These are phyloP conservation scores for Parachaetomium inaequale DNA, from an alignment of 495 filamentous ascomycete genomes.

Conservation along the genomic window DNA sequence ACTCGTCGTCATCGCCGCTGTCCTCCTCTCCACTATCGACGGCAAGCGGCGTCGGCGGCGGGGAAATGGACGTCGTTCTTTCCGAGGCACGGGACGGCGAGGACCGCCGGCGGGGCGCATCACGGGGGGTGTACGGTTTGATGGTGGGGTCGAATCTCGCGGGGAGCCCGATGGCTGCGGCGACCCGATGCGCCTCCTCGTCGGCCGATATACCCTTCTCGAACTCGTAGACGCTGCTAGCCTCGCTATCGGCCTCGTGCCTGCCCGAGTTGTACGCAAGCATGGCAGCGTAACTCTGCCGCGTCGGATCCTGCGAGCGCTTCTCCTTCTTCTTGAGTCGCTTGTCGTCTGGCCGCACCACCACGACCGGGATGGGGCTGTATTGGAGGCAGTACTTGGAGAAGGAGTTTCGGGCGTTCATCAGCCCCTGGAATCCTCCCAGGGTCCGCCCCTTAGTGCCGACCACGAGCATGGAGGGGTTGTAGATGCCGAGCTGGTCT, in stretches of 20 bases:
- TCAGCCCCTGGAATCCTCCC: constrained; percentile 83
- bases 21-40: constrained; percentile 48
- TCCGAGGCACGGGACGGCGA: constrained; percentile 29
- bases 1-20: constrained; percentile 46
- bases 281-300: constrained; percentile 78
- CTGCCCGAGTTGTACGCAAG: constrained; percentile 61
- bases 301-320: constrained; percentile 70
- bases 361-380: constrained; percentile 94
- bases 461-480: constrained; percentile 92
- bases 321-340: constrained; percentile 90
- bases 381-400: constrained; percentile 97
- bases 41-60: constrained; percentile 14
- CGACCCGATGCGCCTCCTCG: constrained; percentile 68
- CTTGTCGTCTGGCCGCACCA: constrained; percentile 86
- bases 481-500: constrained; percentile 81
- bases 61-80: constrained; percentile 23
- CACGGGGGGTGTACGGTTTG: constrained; percentile 38
- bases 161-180: constrained; percentile 65
- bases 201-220: constrained; percentile 47
- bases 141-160: constrained; percentile 53
- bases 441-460: constrained; percentile 85
- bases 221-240: constrained; percentile 45
- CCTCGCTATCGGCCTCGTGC: constrained; percentile 52
- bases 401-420: constrained; percentile 76
- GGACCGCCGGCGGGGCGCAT: constrained; percentile 25